phyloP scores from a whole-genome alignment of 2,329 filamentous ascomycete genomes.

The Thelonectria discophora region DNA sequence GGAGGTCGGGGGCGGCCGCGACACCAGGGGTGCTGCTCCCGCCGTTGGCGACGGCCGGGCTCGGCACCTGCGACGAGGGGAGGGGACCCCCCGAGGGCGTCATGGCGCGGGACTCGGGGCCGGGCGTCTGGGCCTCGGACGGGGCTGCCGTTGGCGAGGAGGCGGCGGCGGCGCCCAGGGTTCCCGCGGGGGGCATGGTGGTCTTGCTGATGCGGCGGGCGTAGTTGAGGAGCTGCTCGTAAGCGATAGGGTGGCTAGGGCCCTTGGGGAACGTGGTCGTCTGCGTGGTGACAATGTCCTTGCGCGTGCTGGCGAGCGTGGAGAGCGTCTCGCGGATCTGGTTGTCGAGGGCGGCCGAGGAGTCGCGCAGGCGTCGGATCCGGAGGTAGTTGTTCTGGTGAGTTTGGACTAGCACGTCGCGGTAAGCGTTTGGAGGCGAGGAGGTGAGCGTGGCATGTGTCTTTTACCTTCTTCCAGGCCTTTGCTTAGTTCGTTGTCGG shows the following conservation, averaged over 20 bases:
- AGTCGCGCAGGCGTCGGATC: conserved; percentile 73
- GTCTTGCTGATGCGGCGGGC: conserved; percentile 83
- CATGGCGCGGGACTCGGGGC: conserved; percentile 43
- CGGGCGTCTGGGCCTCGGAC: conserved; percentile 45
- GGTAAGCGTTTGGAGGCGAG: conserved; percentile 16
- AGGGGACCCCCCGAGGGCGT: conserved; percentile 47
- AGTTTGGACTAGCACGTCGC: conserved; percentile 59
- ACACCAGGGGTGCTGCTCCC: conserved; percentile 32
- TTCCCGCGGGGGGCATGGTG: conserved; percentile 73
- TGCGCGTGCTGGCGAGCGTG: conserved; percentile 76
- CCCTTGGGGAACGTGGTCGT: conserved; percentile 63
- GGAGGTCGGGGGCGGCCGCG: conserved; percentile 40
- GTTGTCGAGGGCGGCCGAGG: conserved; percentile 71
- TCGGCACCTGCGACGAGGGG: conserved; percentile 48
- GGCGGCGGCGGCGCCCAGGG: conserved; percentile 51
- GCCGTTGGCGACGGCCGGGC: conserved; percentile 47
- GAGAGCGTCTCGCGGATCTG: conserved; percentile 77
- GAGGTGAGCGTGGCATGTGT: neutral
- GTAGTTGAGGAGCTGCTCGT: conserved; percentile 78
- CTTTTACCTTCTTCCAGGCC: conserved; percentile 71
- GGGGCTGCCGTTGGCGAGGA: no score
- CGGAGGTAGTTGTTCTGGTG: conserved; percentile 80
- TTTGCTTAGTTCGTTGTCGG: conserved; percentile 72
- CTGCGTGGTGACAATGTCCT: conserved; percentile 73
- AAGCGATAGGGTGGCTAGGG: conserved; percentile 66